Evolutionary conservation across 2,329 filamentous ascomycete species (phyloP).

Genomic region (Graphilbum ipis-grandicollis): DNA sequence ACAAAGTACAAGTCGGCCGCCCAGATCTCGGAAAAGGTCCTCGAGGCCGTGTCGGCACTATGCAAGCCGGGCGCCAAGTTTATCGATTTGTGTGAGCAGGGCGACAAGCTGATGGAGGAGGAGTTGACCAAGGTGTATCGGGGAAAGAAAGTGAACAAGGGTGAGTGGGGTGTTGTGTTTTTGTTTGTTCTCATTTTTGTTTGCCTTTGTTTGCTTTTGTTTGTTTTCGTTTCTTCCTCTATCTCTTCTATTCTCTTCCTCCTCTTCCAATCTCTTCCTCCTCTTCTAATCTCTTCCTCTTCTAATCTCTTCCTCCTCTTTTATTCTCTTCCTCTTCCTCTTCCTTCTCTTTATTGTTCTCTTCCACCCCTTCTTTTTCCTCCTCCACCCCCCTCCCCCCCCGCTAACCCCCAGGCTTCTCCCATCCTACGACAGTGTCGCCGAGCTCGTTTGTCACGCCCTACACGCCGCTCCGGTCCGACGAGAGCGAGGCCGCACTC

Average conservation of each 20-base stretch:
- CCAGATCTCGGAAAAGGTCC: constrained; percentile 86
- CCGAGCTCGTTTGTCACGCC: constrained; percentile 89
- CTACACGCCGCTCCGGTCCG: constrained; percentile 81
- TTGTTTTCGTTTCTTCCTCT: background rate
- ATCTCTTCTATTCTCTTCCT: background rate
- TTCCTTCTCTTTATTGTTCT: background rate
- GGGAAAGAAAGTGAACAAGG: constrained; percentile 93
- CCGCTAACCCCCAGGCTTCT: constrained; percentile 49
- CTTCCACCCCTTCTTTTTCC: background rate
- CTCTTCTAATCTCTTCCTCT: background rate
- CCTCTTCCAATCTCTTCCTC: background rate
- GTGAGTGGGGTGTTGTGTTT: constrained; percentile 25
- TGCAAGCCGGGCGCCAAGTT: constrained; percentile 81
- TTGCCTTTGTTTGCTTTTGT: background rate
- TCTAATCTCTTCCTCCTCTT: background rate
- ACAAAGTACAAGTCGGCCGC: constrained; percentile 99
- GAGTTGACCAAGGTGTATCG: constrained; percentile 94
- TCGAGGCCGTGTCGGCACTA: constrained; percentile 62
- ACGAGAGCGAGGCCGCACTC: constrained; percentile 65
- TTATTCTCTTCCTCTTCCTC: background rate
- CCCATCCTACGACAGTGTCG: constrained; percentile 88
- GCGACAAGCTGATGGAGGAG: constrained; percentile 86
- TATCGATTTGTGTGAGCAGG: constrained; percentile 84
- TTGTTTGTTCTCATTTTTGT: background rate
- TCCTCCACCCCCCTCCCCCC: background rate